phyloP scores from a whole-genome alignment of 345 rosid genomes.

The Excoecaria agallocha region DNA sequence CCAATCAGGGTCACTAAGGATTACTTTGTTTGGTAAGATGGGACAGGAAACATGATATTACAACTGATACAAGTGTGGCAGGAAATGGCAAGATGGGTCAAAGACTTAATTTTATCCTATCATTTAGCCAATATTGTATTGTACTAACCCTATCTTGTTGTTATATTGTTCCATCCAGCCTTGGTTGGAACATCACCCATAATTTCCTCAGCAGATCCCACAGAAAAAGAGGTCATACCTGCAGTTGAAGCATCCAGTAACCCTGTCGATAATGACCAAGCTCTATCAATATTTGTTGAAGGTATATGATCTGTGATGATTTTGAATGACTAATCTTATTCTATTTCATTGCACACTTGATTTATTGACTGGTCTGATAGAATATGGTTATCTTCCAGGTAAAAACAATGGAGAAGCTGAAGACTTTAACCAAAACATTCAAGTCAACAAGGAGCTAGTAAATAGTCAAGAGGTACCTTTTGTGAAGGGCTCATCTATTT shows the following conservation, averaged over 20 bases:
- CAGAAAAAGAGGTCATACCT: background rate
- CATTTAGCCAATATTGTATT: background rate
- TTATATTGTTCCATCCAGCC: background rate
- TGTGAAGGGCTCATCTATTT: constrained; percentile 20
- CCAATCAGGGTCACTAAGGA: background rate
- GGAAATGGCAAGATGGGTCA: background rate
- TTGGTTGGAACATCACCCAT: background rate
- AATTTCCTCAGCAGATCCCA: background rate
- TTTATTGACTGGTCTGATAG: background rate
- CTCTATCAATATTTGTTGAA: constrained; percentile 11
- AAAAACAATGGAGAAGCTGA: background rate
- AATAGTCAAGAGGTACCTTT: constrained; percentile 13
- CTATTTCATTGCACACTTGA: background rate
- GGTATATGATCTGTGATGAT: background rate
- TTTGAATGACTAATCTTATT: constrained; percentile 7
- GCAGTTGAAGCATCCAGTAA: background rate
- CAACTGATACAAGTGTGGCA: background rate
- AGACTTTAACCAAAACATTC: background rate
- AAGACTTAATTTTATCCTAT: background rate
- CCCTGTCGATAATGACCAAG: constrained; percentile 6
- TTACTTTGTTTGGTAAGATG: background rate
- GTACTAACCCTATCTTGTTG: background rate
- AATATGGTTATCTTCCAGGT: background rate
- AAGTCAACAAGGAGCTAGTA: background rate
- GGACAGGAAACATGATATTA: background rate